phyloP scores from a whole-genome alignment of 768 basidiomycete species.

The Phaeolepiota aurea region DNA sequence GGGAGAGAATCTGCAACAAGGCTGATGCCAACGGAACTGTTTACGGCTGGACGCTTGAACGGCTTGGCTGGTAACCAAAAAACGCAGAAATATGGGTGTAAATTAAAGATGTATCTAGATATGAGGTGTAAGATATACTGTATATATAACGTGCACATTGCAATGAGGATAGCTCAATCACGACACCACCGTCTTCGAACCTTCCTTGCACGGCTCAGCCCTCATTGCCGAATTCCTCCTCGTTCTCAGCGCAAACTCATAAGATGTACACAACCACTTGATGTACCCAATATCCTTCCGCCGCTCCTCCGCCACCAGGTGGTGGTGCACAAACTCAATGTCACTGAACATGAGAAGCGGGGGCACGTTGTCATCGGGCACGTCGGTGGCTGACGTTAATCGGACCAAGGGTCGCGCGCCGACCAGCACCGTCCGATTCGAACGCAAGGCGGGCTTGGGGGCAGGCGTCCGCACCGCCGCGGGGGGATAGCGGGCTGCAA shows the following conservation, averaged over 20 bases:
- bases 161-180: background rate
- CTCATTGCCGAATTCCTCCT: constrained; percentile 47
- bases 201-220: constrained; percentile 5
- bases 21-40: constrained; percentile 23
- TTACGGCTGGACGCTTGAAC: constrained; percentile 29
- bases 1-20: constrained; percentile 30
- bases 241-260: constrained; percentile 56
- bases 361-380: constrained; percentile 73
- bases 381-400: constrained; percentile 45
- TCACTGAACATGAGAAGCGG: constrained; percentile 73
- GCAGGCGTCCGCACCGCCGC: constrained; percentile 30
- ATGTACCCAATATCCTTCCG: constrained; percentile 54
- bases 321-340: constrained; percentile 71
- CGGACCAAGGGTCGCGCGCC: constrained; percentile 64
- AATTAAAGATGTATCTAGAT: too few species aligned
- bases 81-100: too few species aligned
- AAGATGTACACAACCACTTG: constrained; percentile 67
- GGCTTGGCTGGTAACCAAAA: constrained; percentile 25
- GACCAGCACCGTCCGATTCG: constrained; percentile 48
- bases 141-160: too few species aligned
- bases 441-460: constrained; percentile 41
- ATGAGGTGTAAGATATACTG: too few species aligned
- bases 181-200: background rate
- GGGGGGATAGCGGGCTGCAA: constrained; percentile 61
- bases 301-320: constrained; percentile 40